Evolutionary conservation across 805 yeast genomes (phyloP), one percentile per base, ranked within the genome.

Genomic region (Candida methanosorbosa): DNA sequence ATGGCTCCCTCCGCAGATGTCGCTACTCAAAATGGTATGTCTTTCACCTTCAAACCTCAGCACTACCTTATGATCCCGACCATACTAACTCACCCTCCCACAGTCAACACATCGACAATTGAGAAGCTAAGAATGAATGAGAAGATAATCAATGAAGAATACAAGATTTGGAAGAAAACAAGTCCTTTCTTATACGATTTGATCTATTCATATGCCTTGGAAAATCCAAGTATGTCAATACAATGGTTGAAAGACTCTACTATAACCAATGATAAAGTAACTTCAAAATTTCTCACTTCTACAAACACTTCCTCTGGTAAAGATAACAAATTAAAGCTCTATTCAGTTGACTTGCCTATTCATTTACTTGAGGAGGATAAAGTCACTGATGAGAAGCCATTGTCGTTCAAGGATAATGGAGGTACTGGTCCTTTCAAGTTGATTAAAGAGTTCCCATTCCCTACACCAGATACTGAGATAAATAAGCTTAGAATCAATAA

Each of bases 151-250:
- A 82, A 82, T 47, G 94, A 82, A 56, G 92, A 82, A 58, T 81
- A 70, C 64, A 75, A 75, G 46, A 72, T 78, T 38, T 85, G 95
- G 95, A 85, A 84, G 54, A 83, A 84, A 49, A 72, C 90, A 2
- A 79, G 82, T 12, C 94, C 94, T 3, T 63, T 82, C 43, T 62
- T 85, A 39, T 85, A 85, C 56, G 83, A 79, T 45, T 70, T 80
- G 41, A 63, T 85, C 30, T 78, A 81, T 41, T 80, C 92, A 4
- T 71, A 70, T 32, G 75, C 81, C 8, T 60, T 78, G 18, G 70
- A 75, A 34, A 78, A 78, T 72, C 94, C 94, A 1, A 74, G 85
- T 13, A 57, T 83, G 39, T 65, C 87, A 0, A 69, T 81, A 14
- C 74, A 78, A 43, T 82, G 86, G 76, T 60, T 81, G 24, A 81